Conservation (phyloP, 2,329 filamentous ascomycete genomes). For the Alternaria arbusti region DNA sequence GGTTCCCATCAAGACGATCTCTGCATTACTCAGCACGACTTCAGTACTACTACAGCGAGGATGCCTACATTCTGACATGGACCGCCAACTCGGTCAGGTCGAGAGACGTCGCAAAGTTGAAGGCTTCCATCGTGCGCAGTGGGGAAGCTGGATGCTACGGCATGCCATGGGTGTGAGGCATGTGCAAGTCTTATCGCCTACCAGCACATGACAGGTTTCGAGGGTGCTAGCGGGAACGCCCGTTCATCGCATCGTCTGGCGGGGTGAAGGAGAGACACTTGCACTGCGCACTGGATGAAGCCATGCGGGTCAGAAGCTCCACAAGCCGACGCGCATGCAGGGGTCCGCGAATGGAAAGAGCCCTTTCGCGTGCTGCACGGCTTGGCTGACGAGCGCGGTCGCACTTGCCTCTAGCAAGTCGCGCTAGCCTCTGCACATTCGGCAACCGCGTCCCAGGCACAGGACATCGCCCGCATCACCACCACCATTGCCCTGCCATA, state of each 20-base stretch:
- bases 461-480: conserved; percentile 1
- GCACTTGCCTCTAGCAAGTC: conserved; percentile 23
- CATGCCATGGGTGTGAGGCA: conserved; percentile 30
- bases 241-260: conserved; percentile 1
- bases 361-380: conserved; percentile 25
- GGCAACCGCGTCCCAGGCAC: conserved; percentile 17
- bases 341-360: conserved; percentile 22
- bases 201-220: conserved; percentile 1
- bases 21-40: conserved; percentile 53
- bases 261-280: conserved; percentile 13
- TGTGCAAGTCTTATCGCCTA: neutral
- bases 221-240: neutral
- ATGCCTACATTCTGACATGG: conserved; percentile 66
- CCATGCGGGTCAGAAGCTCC: conserved; percentile 1
- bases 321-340: conserved; percentile 13
- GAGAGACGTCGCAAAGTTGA: conserved; percentile 91
- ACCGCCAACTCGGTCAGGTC: conserved; percentile 74
- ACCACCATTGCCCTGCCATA: neutral
- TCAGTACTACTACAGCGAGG: neutral
- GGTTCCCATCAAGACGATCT: conserved; percentile 78
- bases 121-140: conserved; percentile 77
- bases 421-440: conserved; percentile 22
- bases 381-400: conserved; percentile 27
- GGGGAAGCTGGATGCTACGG: conserved; percentile 26
- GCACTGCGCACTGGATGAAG: neutral